Percentiles rank a stretch among this genome's conserved stretches.
Conservation (phyloP, 2,329 filamentous ascomycete genomes). For the Didymosphaeria variabile region DNA sequence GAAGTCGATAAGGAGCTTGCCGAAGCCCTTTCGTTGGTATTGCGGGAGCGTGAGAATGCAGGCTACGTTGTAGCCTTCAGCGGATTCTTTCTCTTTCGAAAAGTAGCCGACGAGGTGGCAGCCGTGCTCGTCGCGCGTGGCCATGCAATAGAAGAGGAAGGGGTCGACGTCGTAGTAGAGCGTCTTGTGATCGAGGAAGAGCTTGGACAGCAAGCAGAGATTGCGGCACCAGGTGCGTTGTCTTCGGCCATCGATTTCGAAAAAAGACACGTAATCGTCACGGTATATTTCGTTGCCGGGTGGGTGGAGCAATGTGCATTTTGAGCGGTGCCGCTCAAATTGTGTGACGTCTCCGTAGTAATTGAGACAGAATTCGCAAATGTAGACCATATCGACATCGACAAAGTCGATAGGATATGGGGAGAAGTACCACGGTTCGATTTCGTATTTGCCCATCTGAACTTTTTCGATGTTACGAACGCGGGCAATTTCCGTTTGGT, state of each 20-base stretch:
- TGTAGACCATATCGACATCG: conserved; percentile 89
- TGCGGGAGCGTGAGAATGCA: conserved; percentile 97
- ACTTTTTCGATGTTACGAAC: conserved; percentile 94
- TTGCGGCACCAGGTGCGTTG: conserved; percentile 98
- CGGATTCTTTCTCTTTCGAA: conserved; percentile 97
- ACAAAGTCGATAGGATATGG: conserved; percentile 92
- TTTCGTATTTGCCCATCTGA: conserved; percentile 89
- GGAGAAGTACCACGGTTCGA: conserved; percentile 99
- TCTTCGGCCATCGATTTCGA: conserved; percentile 93
- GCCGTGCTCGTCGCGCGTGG: conserved; percentile 84
- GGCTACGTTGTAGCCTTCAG: conserved; percentile 96
- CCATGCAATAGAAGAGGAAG: conserved; percentile 99
- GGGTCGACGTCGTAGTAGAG: conserved; percentile 99
- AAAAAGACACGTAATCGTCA: conserved; percentile 92
- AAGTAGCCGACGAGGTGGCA: conserved; percentile 99
- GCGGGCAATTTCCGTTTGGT: conserved; percentile 93
- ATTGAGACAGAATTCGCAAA: conserved; percentile 95
- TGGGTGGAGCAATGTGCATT: conserved; percentile 90
- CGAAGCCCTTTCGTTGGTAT: conserved; percentile 94
- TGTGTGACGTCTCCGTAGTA: conserved; percentile 87
- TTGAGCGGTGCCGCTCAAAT: conserved; percentile 84
- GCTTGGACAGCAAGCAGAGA: conserved; percentile 90
- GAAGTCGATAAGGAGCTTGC: conserved; percentile 92
- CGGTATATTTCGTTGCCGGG: conserved; percentile 98
- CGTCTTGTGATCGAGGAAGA: conserved; percentile 97